phyloP scores from a whole-genome alignment of 2,329 filamentous ascomycete species.

The Xylariaceae sp. region DNA sequence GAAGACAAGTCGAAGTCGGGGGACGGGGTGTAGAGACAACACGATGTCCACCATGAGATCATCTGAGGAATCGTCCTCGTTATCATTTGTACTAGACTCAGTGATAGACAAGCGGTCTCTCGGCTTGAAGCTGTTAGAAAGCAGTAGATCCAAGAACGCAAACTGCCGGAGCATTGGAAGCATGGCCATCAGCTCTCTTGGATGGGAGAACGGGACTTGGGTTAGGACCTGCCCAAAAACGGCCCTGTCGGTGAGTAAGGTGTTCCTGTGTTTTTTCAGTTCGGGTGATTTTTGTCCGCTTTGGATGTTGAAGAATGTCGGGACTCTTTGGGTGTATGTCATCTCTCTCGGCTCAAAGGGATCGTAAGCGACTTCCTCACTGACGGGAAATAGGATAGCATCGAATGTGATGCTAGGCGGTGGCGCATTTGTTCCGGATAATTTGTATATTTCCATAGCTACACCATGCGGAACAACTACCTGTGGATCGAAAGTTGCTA shows the following conservation, averaged over 20 bases:
- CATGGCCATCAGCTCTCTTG: conserved; percentile 68
- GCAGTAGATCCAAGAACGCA: conserved; percentile 62
- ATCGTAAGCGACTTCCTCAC: conserved; percentile 46
- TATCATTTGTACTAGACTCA: conserved; percentile 17
- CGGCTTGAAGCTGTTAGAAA: conserved; percentile 57
- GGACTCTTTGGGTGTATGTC: conserved; percentile 43
- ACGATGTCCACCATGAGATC: conserved; percentile 45
- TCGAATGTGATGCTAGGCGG: conserved; percentile 51
- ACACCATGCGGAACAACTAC: conserved; percentile 64
- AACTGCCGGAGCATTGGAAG: conserved; percentile 75
- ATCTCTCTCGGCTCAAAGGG: conserved; percentile 57
- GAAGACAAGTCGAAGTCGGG: conserved; percentile 51
- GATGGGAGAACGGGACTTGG: conserved; percentile 72
- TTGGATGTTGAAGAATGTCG: conserved; percentile 33
- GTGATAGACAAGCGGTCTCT: conserved; percentile 25
- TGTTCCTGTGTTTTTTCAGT: conserved; percentile 49
- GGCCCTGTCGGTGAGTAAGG: conserved; percentile 66
- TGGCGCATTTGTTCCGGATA: conserved; percentile 46
- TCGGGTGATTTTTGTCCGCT: conserved; percentile 26
- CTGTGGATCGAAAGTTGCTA: conserved; percentile 70
- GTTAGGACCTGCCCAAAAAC: conserved; percentile 66
- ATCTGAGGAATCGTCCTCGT: conserved; percentile 2
- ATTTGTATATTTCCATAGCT: conserved; percentile 59
- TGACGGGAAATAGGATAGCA: conserved; percentile 52
- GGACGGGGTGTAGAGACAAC: conserved; percentile 47